These are phyloP conservation scores for Coemansia nantahalensis DNA, from an alignment of 192 early-diverging fungal genomes.

Conservation along the genomic window DNA sequence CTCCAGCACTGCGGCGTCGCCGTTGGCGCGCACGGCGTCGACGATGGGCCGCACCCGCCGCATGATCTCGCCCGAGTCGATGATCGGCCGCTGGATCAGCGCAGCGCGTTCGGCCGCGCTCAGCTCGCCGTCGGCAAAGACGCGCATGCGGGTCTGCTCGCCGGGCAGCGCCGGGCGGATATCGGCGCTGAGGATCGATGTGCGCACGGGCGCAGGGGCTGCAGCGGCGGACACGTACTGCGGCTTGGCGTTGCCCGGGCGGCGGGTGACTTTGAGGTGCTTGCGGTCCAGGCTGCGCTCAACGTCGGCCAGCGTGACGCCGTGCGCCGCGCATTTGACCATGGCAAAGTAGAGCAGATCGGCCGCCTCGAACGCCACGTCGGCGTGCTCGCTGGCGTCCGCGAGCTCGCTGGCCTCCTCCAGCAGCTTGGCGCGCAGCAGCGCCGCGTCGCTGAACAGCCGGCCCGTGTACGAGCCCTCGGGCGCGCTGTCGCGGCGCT, in stretches of 20 bases:
- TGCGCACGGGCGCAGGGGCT: conserved; percentile 16
- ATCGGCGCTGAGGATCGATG: conserved; percentile 37
- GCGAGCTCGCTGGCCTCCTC: conserved; percentile 95
- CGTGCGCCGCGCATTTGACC: conserved; percentile 77
- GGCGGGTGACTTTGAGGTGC: conserved; percentile 79
- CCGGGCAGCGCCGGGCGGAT: conserved; percentile 36
- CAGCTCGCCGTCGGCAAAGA: conserved; percentile 58
- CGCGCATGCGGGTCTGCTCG: conserved; percentile 72
- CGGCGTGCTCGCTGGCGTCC: conserved; percentile 66
- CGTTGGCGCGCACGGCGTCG: conserved; percentile 71
- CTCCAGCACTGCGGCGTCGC: conserved; percentile 82
- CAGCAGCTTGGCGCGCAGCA: conserved; percentile 90
- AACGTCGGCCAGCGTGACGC: conserved; percentile 80
- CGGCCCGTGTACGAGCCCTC: conserved; percentile 89
- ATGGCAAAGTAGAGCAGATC: conserved; percentile 96
- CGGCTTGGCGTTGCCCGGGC: conserved; percentile 94
- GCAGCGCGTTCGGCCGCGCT: conserved; percentile 51
- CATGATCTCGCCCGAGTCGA: conserved; percentile 87
- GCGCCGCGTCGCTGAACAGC: conserved; percentile 76
- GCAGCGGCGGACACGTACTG: conserved; percentile 47
- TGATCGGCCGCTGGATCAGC: conserved; percentile 87
- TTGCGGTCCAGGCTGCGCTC: conserved; percentile 82
- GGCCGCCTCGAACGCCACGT: conserved; percentile 94
- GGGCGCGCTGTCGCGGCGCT: conserved; percentile 71
- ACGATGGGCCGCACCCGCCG: conserved; percentile 88